phyloP scores from a whole-genome alignment of 108 stramenopile genomes.

The Cyclotella cryptica region DNA sequence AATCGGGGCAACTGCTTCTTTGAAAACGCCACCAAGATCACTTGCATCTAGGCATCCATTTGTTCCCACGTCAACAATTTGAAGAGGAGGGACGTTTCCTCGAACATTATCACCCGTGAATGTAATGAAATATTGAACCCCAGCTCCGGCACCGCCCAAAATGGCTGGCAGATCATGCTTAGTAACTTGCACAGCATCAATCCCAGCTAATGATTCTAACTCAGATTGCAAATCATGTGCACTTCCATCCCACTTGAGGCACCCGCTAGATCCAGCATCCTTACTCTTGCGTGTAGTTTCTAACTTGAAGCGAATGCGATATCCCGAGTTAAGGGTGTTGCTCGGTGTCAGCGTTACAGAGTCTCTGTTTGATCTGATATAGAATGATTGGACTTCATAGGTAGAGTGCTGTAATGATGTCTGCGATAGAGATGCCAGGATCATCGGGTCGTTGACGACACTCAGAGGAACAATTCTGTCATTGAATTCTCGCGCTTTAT shows the following conservation, averaged over 20 bases:
- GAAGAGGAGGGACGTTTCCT: conserved; percentile 68
- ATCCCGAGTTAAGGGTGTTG: conserved; percentile 43
- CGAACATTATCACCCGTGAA: conserved; percentile 76
- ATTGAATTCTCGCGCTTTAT: conserved; percentile 36
- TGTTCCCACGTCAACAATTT: conserved; percentile 54
- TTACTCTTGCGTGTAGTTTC: conserved; percentile 50
- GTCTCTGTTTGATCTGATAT: conserved; percentile 36
- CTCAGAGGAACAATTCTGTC: conserved; percentile 55
- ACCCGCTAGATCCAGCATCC: conserved; percentile 54
- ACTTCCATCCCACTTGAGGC: conserved; percentile 56
- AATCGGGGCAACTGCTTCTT: conserved; percentile 39
- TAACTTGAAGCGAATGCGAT: conserved; percentile 55
- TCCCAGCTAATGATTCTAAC: conserved; percentile 59
- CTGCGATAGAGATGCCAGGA: conserved; percentile 54
- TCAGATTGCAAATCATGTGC: conserved; percentile 56
- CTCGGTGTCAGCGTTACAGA: conserved; percentile 50
- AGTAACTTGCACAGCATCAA: conserved; percentile 60
- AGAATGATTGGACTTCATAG: conserved; percentile 77
- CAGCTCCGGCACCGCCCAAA: conserved; percentile 36
- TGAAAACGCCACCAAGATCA: conserved; percentile 37
- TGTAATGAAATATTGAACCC: conserved; percentile 65
- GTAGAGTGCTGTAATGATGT: conserved; percentile 59
- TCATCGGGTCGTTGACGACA: conserved; percentile 46
- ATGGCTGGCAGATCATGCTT: conserved; percentile 27
- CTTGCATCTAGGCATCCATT: conserved; percentile 62